Evolutionary conservation across 805 yeast genomes (phyloP), one percentile per base, ranked within the genome.

Genomic region (Dipodascopsis uninucleata): DNA sequence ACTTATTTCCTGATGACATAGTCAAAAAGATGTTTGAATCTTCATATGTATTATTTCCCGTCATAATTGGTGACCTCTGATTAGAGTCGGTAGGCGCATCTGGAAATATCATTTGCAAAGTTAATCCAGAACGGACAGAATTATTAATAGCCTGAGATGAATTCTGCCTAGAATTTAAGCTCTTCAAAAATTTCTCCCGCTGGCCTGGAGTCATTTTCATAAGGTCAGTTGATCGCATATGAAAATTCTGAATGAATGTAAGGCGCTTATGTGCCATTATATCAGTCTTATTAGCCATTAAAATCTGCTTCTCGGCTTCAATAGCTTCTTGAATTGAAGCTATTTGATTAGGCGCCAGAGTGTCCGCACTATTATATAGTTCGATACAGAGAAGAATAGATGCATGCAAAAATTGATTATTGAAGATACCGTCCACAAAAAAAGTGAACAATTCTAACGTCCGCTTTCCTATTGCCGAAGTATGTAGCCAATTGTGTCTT

Each of bases 341-440:
- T 4, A 46, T 39, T 28, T 47, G 55, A 22, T 43, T 43, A 5
- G 43, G 14, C 5, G 53, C 39, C 41, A 53, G 36, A 3, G 36
- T 17, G 25, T 53, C 57, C 41, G 41, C 36, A 22, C 36, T 43
- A 14, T 43, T 31, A 24, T 37, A 40, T 5, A 53, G 33, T 37
- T 53, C 57, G 4, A 53, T 43, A 16, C 43, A 24, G 16, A 53
- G 49, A 49, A 53, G 47, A 21, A 53, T 41, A 24, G 46, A 39
- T 22, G 57, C 53, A 28, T 53, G 57, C 32, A 51, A 51, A 25
- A 47, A 47, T 17, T 50, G 55, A 25, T 37, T 38, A 9, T 39
- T 31, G 48, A 47, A 52, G 17, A 51, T n/a, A 6, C 48, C 47
- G 20, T 51, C 53, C 6, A 45, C 37, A 28, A 51, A 43, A 52